Base-by-base conservation (phyloP, 306 rosid genomes). In the Trifolium subterraneum region DNA sequence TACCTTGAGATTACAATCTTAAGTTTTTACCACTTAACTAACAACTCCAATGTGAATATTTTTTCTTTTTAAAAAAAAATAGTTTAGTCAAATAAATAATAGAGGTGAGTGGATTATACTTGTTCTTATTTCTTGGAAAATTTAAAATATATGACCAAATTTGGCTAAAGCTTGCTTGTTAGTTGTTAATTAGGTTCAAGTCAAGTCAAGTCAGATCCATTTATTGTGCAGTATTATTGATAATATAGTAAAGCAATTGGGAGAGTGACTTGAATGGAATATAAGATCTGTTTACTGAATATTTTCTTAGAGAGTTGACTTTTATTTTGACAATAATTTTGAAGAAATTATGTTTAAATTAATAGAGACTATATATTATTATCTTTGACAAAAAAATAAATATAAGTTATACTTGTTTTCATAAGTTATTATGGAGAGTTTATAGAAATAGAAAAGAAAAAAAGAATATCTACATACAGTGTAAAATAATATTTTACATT, bases 291-390 rank as follows among this genome's bases (percentile, higher is more conserved):
- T 27, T 36, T 66, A 25, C n/a, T 6, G 25, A 42, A 16, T 54
- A 22, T 59, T 61, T 66, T 76, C 76, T 19, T 10, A 41, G 27
- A 73, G 65, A 76, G 82, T 77, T 84, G 78, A 73, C 76, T 54
- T 63, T 76, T 47, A 52, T 68, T 77, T 51, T 67, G 19, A 50
- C 25, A 42, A 11, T 35, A 42, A 20, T 64, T 64, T 33, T 56
- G 2, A 39, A 48, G 39, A 74, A 50, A 74, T 44, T 44, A 4
- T 13, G 7, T 44, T 15, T 2, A n/a, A n/a, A n/a, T n/a, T n/a
- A 4, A 5, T 12, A 13, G n/a, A 13, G 16, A 13, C 16, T 13
- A 44, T 44, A n/a, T n/a, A n/a, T 44, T 12, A 13, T 44, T 13
- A 44, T 44, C 7, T 44, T 44, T 6, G 16, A 44, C 50, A 13